These are phyloP conservation scores for Globisporangium alternatum DNA, from an alignment of 352 stramenopile species.

Conservation along the genomic window DNA sequence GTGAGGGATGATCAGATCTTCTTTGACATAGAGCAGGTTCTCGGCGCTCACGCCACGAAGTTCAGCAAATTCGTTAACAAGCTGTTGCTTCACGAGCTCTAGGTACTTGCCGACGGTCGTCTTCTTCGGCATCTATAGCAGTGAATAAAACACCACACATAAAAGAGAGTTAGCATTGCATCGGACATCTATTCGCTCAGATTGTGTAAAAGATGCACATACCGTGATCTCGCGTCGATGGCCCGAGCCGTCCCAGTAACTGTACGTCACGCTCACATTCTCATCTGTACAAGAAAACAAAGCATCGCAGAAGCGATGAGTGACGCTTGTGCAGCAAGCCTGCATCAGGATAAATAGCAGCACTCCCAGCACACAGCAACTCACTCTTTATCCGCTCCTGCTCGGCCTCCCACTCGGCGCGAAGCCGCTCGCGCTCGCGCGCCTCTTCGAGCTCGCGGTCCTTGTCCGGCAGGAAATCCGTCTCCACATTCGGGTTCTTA, in stretches of 20 bases:
- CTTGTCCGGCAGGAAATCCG: slow-evolving; percentile 94
- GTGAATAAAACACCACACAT: background rate
- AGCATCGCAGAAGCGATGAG: background rate
- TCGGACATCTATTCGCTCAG: too few relatives aligned
- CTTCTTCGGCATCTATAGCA: slow-evolving; percentile 83
- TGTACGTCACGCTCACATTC: slow-evolving; percentile 95
- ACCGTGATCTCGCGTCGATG: slow-evolving; percentile 92
- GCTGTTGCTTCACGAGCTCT: slow-evolving; percentile 85
- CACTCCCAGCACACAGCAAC: slow-evolving; percentile 4
- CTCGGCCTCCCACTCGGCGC: slow-evolving; percentile 90
- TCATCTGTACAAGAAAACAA: slow-evolving; percentile 53
- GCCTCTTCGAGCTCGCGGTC: slow-evolving; percentile 85
- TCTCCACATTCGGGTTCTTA: slow-evolving; percentile 94
- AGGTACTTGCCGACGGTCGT: slow-evolving; percentile 89
- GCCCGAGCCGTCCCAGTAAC: slow-evolving; percentile 97
- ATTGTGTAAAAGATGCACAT: background rate
- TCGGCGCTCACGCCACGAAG: slow-evolving; percentile 89
- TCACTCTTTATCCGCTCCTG: slow-evolving; percentile 94
- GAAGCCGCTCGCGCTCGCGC: slow-evolving; percentile 75
- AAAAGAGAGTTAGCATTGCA: background rate
- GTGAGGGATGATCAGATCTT: slow-evolving; percentile 98
- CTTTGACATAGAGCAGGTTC: slow-evolving; percentile 97
- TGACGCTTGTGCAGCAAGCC: background rate
- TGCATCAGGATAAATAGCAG: background rate
- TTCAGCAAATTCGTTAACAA: slow-evolving; percentile 92